phyloP scores from a whole-genome alignment of 768 basidiomycete genomes.

The Trametes coccinea region DNA sequence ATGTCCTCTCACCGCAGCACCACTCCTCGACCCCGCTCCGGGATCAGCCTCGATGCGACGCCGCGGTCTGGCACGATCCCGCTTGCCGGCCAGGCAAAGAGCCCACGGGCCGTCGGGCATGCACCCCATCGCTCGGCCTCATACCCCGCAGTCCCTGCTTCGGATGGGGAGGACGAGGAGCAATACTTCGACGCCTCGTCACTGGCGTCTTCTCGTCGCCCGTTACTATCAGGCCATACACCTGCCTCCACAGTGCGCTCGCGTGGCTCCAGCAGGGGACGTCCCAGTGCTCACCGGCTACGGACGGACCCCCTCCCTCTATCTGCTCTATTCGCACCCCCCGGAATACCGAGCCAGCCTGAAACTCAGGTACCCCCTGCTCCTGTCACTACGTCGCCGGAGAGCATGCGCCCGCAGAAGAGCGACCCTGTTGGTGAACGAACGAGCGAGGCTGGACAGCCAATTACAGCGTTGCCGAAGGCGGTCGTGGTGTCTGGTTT shows the following conservation, averaged over 20 bases:
- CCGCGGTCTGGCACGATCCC: slow-evolving; percentile 18
- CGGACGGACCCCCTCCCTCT: slow-evolving; percentile 22
- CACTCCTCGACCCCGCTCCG: slow-evolving; percentile 17
- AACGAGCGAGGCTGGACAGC: slow-evolving; percentile 11
- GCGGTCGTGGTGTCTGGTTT: slow-evolving; percentile 71
- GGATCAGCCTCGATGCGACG: slow-evolving; percentile 20
- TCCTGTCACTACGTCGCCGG: slow-evolving; percentile 8
- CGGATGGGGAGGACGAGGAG: slow-evolving; percentile 25
- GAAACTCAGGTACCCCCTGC: not conserved
- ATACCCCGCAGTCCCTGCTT: slow-evolving; percentile 9
- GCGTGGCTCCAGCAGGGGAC: slow-evolving; percentile 16
- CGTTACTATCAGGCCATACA: slow-evolving; percentile 11
- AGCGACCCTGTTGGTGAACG: slow-evolving; percentile 2
- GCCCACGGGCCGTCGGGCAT: slow-evolving; percentile 1
- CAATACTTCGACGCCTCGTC: slow-evolving; percentile 25
- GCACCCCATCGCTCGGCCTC: slow-evolving; percentile 23
- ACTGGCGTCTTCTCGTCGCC: slow-evolving; percentile 28
- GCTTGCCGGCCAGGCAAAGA: slow-evolving; percentile 4
- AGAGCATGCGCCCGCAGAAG: slow-evolving; percentile 17
- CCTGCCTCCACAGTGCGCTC: slow-evolving; percentile 28
- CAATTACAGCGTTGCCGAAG: slow-evolving; percentile 41
- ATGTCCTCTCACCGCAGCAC: slow-evolving; percentile 13
- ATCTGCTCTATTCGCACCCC: slow-evolving; percentile 10
- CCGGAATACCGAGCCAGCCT: not conserved
- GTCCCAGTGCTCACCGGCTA: slow-evolving; percentile 13